Conservation (phyloP, 805 yeast genomes). For the Priceomyces medius region DNA sequence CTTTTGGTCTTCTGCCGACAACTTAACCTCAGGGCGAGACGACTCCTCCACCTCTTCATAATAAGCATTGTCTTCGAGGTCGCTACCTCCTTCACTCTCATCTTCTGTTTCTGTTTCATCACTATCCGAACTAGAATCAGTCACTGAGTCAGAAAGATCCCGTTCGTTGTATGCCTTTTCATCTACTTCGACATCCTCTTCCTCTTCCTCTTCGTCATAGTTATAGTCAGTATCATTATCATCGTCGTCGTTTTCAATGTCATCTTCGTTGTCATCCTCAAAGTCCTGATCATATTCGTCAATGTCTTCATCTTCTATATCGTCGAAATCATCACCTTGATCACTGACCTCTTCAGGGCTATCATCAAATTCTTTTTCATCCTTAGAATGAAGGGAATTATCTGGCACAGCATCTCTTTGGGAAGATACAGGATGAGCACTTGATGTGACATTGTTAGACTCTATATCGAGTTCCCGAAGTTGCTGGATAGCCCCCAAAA, state of each 20-base stretch:
- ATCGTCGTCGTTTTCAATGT: conserved; percentile 10
- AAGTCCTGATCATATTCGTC: conserved; percentile 13
- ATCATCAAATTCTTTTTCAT: conserved; percentile 7
- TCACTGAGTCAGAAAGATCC: background rate
- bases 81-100: conserved; percentile 6
- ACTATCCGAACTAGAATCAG: conserved; percentile 9
- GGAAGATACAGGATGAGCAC: too few species aligned
- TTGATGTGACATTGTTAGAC: background rate
- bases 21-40: conserved; percentile 11
- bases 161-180: conserved; percentile 6
- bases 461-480: conserved; percentile 28
- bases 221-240: conserved; percentile 27
- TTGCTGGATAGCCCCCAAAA: conserved; percentile 43
- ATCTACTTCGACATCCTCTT: conserved; percentile 12
- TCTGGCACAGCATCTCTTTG: too few species aligned
- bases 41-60: conserved; percentile 15
- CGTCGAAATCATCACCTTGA: conserved; percentile 17
- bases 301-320: conserved; percentile 14
- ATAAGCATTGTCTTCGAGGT: conserved; percentile 17
- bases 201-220: conserved; percentile 26
- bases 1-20: conserved; percentile 40
- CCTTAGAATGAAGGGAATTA: background rate
- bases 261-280: conserved; percentile 17
- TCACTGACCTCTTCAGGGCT: conserved; percentile 15
- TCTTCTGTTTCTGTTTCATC: conserved; percentile 15